These are phyloP conservation scores for Pittosporum tobira DNA, from an alignment of 129 eudicot species.

Conservation along the genomic window DNA sequence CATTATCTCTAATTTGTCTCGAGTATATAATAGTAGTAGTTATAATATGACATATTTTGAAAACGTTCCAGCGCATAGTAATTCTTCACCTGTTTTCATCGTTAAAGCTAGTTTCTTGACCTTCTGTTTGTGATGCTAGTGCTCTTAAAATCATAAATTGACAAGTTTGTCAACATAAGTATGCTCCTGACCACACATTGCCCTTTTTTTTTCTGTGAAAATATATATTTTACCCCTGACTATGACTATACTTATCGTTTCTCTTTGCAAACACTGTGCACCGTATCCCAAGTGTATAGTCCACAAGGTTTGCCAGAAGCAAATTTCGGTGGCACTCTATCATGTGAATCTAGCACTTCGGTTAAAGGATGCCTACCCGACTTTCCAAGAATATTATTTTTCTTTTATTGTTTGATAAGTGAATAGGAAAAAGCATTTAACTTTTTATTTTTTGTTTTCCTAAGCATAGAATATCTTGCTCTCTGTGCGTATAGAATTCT, in stretches of 20 bases:
- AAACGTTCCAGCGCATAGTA: too few relatives aligned
- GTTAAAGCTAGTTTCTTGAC: not conserved
- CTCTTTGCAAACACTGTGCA: not conserved
- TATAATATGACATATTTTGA: too few relatives aligned
- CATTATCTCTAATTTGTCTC: too few relatives aligned
- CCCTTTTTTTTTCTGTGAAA: too few relatives aligned
- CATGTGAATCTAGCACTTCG: too few relatives aligned
- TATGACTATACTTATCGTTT: not conserved
- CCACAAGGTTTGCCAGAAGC: not conserved
- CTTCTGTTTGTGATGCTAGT: not conserved
- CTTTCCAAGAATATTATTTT: too few relatives aligned
- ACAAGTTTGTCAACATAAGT: not conserved
- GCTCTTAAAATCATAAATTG: not conserved
- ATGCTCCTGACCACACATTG: not conserved
- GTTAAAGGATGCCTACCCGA: not conserved
- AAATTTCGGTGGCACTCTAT: too few relatives aligned
- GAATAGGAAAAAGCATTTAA: too few relatives aligned
- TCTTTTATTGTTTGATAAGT: too few relatives aligned
- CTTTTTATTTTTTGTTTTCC: too few relatives aligned
- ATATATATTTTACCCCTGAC: not conserved
- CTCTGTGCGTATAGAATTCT: not conserved
- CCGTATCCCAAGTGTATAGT: not conserved
- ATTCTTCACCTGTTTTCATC: not conserved
- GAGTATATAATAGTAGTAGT: too few relatives aligned
- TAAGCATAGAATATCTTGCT: not conserved